Base-by-base conservation (phyloP, 257 asterid species). In the Craterostigma plantagineum region DNA sequence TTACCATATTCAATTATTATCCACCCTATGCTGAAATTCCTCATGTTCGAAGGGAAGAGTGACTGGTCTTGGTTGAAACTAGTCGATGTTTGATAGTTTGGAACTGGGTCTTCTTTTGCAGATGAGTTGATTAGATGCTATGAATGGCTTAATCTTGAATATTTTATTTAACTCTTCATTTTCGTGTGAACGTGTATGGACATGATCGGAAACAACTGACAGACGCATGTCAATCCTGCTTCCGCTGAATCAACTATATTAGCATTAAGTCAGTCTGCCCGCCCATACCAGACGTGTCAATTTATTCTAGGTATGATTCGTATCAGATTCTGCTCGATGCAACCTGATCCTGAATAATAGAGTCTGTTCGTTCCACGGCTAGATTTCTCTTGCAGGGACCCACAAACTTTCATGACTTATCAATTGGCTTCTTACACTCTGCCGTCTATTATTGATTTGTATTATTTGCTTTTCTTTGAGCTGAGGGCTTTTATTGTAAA, bases 241-340 rank as follows among this genome's bases (percentile, higher is more conserved):
- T 91, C 85, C 42, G 82, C 98, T 35, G 98, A 87, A 68, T 76
- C 81, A 42, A 70, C 95, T 49, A 58, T 87, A 49, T 63, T 75
- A 56, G 76, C 93, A 11, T 73, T 87, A 27, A 50, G 70, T 54
- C 91, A 72, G 43, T 79, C 95, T 64, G 68, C 80, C 49, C 75
- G 60, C 30, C 95, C 98, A 34, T 87, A 87, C 71, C 77, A 60
- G 63, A 63, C 90, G 52, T 87, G 98, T 52, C 81, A 76, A 55
- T 87, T 73, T 59, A 74, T 87, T 70, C 61, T 87, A 55, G 98
- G 97, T 86, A 70, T 51, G 87, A 56, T 58, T 46, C 42, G 35
- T 35, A 8, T 15, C 17, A 14, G 30, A 43, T 43, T 8, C 48
- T 46, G 54, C 39, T 12, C 8, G 4, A 33, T 46, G 8, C 43